Evolutionary conservation across 345 rosid species (phyloP).

Genomic region (Eucalyptus cloeziana): DNA sequence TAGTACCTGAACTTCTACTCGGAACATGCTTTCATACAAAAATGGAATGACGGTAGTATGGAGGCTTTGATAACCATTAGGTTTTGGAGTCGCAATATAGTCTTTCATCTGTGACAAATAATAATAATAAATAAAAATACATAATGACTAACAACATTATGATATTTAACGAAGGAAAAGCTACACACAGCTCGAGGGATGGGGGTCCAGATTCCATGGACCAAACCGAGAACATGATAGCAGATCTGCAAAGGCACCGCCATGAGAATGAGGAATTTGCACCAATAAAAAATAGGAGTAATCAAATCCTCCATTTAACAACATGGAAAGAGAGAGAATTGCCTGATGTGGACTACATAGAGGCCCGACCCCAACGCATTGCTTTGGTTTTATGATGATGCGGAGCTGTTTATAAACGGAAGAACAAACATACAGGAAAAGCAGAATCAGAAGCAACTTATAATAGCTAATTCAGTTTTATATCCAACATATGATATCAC

Average conservation of each 20-base stretch:
- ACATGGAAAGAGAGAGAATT: constrained; percentile 1
- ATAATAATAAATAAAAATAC: background rate
- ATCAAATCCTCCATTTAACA: background rate
- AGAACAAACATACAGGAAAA: background rate
- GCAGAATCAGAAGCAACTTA: background rate
- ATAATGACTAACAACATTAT: background rate
- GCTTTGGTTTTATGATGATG: constrained; percentile 78
- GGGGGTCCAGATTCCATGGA: constrained; percentile 97
- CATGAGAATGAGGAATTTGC: constrained; percentile 5
- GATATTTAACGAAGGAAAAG: background rate
- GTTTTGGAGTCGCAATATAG: constrained; percentile 97
- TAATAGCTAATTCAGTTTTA: background rate
- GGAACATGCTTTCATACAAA: constrained; percentile 85
- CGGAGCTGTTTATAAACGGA: constrained; percentile 59
- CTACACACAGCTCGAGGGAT: constrained; percentile 76
- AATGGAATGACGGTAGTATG: constrained; percentile 88
- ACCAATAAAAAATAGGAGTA: background rate
- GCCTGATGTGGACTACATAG: constrained; percentile 91
- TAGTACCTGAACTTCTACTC: constrained; percentile 78
- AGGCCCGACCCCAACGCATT: constrained; percentile 61
- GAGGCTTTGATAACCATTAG: constrained; percentile 98
- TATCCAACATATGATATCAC: constrained; percentile 3
- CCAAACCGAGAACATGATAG: constrained; percentile 91
- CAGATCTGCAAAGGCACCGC: constrained; percentile 61
- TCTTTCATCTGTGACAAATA: constrained; percentile 62